A percentile compares a stretch with the other conserved stretches of the same genome.
phyloP scores from a whole-genome alignment of 352 stramenopile genomes.

The Phytophthora pluvialis region DNA sequence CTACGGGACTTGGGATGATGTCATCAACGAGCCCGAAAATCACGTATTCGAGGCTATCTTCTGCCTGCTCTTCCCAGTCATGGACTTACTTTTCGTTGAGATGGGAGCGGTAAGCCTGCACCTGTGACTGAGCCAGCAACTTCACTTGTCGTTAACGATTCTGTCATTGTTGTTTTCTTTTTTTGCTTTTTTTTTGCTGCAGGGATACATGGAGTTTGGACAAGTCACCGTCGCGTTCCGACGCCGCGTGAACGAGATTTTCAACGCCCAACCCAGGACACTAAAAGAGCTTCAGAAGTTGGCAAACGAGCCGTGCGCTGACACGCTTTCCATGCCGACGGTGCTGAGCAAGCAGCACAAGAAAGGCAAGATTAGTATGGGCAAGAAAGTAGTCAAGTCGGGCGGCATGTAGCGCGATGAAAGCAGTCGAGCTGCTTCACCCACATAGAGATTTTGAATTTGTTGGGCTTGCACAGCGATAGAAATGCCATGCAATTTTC shows the following conservation, averaged over 20 bases:
- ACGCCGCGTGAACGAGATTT: slow-evolving; percentile 72
- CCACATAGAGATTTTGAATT: slow-evolving; percentile 50
- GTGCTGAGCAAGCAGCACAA: slow-evolving; percentile 44
- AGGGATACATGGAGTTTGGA: slow-evolving; percentile 92
- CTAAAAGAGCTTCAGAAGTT: slow-evolving; percentile 69
- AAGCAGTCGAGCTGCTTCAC: slow-evolving; percentile 28
- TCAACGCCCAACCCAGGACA: slow-evolving; percentile 64
- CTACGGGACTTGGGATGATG: slow-evolving; percentile 78
- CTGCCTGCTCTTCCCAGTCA: slow-evolving; percentile 78
- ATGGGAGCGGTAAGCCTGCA: slow-evolving; percentile 81
- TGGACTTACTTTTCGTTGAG: slow-evolving; percentile 87
- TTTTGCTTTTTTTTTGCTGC: slow-evolving; percentile 22
- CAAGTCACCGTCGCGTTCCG: slow-evolving; percentile 80
- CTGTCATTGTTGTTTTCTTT: slow-evolving; percentile 15
- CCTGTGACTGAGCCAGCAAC: neutral
- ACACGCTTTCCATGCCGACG: slow-evolving; percentile 53
- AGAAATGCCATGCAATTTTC: slow-evolving; percentile 43
- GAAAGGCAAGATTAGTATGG: slow-evolving; percentile 44
- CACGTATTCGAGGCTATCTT: slow-evolving; percentile 90
- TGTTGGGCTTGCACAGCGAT: slow-evolving; percentile 33
- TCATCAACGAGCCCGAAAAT: slow-evolving; percentile 72
- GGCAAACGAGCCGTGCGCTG: slow-evolving; percentile 71
- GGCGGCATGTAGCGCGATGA: slow-evolving; percentile 37
- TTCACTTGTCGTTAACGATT: slow-evolving; percentile 2
- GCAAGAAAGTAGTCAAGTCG: slow-evolving; percentile 40